Evolutionary conservation across 208 protist species (phyloP).

Genomic region (Trichomonas tenax): DNA sequence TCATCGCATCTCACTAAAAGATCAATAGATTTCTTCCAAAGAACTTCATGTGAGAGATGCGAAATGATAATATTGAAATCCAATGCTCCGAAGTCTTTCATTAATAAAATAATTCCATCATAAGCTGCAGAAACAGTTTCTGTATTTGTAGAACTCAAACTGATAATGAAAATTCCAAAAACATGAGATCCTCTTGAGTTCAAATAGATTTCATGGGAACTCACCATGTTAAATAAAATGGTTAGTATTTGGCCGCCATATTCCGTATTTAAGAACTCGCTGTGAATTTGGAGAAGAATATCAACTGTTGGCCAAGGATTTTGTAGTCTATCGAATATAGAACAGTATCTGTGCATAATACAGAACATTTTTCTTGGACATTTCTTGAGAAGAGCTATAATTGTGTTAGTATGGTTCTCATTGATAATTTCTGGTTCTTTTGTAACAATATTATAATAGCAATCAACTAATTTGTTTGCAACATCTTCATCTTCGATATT

Average conservation of each 20-base stretch:
- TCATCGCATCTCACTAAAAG: not conserved
- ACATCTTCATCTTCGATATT: not conserved
- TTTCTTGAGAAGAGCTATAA: not conserved
- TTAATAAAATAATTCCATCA: not conserved
- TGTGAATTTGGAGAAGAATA: not conserved
- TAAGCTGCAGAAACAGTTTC: not conserved
- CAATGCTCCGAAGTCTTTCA: not conserved
- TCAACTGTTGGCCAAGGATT: not conserved
- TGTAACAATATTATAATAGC: not conserved
- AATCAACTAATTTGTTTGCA: not conserved
- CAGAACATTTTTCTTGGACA: not conserved
- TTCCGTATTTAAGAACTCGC: not conserved
- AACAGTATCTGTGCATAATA: not conserved
- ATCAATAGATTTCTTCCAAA: not conserved
- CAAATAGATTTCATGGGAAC: not conserved
- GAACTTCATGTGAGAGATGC: not conserved
- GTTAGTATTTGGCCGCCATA: not conserved
- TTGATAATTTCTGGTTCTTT: not conserved
- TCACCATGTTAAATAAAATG: not conserved
- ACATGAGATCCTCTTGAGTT: not conserved
- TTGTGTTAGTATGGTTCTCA: not conserved
- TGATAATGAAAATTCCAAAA: not conserved
- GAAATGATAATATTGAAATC: not conserved
- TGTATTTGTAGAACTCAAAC: not conserved
- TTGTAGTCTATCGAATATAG: not conserved